Evolutionary conservation across 306 rosid genomes (phyloP).

Genomic region (Rosa multiflora): DNA sequence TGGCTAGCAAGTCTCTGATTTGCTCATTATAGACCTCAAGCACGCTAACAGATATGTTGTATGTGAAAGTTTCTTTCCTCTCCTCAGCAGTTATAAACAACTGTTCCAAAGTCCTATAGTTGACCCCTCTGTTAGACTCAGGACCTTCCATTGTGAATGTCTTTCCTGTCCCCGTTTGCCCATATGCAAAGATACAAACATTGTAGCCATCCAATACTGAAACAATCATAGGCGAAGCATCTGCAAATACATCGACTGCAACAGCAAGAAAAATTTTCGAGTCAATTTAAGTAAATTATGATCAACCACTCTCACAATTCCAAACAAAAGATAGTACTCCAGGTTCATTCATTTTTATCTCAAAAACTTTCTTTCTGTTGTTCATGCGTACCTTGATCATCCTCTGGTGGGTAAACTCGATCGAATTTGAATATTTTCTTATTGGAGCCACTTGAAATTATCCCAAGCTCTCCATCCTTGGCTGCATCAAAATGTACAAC

Average conservation of each 20-base stretch:
- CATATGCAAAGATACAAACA: constrained; percentile 67
- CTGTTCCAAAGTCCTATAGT: constrained; percentile 24
- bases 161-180: constrained; percentile 74
- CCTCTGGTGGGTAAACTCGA: constrained; percentile 28
- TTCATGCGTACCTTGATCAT: constrained; percentile 23
- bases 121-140: constrained; percentile 19
- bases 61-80: constrained; percentile 12
- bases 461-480: constrained; percentile 29
- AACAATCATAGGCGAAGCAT: constrained; percentile 47
- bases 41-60: constrained; percentile 22
- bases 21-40: constrained; percentile 27
- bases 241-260: constrained; percentile 56
- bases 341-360: constrained; percentile 2
- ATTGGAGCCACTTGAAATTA: constrained; percentile 14
- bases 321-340: not conserved
- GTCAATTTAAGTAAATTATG: constrained; percentile 6
- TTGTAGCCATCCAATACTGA: constrained; percentile 67
- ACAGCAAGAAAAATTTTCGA: constrained; percentile 6
- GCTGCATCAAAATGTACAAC: constrained; percentile 27
- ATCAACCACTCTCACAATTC: not conserved
- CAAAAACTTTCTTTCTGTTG: not conserved
- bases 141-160: constrained; percentile 64
- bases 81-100: constrained; percentile 20
- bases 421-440: constrained; percentile 30
- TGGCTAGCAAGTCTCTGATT: constrained; percentile 26